A percentile compares a stretch with the other conserved stretches of the same genome.
These are phyloP conservation scores for Monosporascus sp. DNA, from an alignment of 2,329 filamentous ascomycete genomes.

Conservation along the genomic window DNA sequence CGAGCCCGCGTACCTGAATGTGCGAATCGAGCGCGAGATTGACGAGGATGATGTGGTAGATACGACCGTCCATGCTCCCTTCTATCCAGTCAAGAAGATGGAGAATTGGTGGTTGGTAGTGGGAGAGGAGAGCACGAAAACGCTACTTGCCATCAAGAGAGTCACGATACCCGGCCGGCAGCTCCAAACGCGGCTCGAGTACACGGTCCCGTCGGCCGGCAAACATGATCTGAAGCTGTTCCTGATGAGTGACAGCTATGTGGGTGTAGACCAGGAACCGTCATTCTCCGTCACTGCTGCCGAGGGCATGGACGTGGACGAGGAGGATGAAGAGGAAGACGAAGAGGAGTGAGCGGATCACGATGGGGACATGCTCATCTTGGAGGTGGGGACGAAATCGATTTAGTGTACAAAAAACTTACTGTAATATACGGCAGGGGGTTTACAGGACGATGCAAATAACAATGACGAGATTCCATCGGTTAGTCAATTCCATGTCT, in stretches of 20 bases:
- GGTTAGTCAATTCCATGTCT: not conserved
- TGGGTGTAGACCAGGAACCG: constrained; percentile 94
- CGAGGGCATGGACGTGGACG: constrained; percentile 93
- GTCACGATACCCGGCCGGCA: constrained; percentile 74
- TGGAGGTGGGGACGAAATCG: constrained; percentile 18
- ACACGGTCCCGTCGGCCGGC: constrained; percentile 77
- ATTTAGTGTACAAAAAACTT: constrained; percentile 22
- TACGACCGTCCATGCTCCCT: constrained; percentile 85
- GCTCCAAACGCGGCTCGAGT: constrained; percentile 77
- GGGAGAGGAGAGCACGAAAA: constrained; percentile 85
- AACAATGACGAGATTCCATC: not conserved
- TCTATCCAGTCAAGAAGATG: constrained; percentile 86
- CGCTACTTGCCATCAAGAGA: constrained; percentile 86
- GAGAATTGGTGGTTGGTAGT: constrained; percentile 99
- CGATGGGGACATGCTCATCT: constrained; percentile 2
- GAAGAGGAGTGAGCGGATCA: constrained; percentile 32
- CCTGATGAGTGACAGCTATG: constrained; percentile 95
- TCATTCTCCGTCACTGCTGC: constrained; percentile 79
- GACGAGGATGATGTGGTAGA: constrained; percentile 68
- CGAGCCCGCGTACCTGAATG: constrained; percentile 73
- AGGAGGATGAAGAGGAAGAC: constrained; percentile 75
- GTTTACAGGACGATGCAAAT: constrained; percentile 8
- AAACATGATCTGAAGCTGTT: constrained; percentile 85
- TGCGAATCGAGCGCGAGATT: constrained; percentile 79
- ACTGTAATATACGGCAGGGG: constrained; percentile 27